Percentiles rank a stretch among this genome's conserved stretches.
phyloP scores from a whole-genome alignment of 352 stramenopile species.

The Globisporangium nunn region DNA sequence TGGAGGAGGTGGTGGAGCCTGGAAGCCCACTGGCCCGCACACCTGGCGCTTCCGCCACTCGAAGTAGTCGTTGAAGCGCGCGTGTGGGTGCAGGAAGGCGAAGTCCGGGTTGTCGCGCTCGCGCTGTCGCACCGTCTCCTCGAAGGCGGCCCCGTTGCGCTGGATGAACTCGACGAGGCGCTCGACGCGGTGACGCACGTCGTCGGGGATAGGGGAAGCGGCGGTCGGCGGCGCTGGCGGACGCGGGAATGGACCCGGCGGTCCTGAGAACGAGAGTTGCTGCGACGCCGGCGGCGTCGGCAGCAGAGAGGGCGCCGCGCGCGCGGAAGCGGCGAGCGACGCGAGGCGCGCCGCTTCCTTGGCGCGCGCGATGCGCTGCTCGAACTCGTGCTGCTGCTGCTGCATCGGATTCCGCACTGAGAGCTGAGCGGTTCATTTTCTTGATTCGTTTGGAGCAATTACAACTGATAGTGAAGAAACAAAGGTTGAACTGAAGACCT shows the following conservation, averaged over 20 bases:
- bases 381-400: conserved; percentile 27
- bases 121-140: conserved; percentile 31
- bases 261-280: conserved; percentile 8
- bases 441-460: neutral
- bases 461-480: neutral
- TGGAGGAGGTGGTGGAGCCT: neutral
- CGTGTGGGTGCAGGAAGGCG: conserved; percentile 33
- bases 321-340: conserved; percentile 31
- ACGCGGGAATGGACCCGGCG: neutral
- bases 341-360: conserved; percentile 47
- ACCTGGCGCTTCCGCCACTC: conserved; percentile 39
- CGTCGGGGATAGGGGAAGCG: conserved; percentile 23
- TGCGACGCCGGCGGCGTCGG: conserved; percentile 7
- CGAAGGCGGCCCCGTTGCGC: conserved; percentile 49
- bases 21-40: conserved; percentile 2
- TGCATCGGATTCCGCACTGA: neutral
- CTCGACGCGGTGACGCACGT: conserved; percentile 45
- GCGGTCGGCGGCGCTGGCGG: neutral
- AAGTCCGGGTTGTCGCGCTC: conserved; percentile 54
- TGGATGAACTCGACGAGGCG: conserved; percentile 50
- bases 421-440: neutral
- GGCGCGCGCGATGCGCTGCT: conserved; percentile 44
- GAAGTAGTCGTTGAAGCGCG: conserved; percentile 44
- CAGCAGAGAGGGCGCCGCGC: conserved; percentile 2
- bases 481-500: neutral